Evolutionary conservation across 208 protist species (phyloP).

Genomic region (Leishmania amazonensis): DNA sequence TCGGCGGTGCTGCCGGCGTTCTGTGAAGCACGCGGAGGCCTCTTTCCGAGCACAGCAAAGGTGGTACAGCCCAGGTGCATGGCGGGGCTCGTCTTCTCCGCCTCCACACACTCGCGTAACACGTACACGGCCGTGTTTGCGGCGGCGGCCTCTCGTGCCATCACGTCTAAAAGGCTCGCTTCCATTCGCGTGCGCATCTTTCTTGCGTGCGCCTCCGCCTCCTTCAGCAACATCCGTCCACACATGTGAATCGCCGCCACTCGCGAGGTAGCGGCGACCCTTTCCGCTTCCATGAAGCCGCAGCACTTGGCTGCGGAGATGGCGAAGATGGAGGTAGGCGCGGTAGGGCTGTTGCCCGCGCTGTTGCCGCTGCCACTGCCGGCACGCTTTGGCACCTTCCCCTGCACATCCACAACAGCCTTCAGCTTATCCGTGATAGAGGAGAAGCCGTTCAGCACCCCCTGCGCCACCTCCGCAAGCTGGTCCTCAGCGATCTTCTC

Average conservation of each 20-base stretch:
- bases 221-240: constrained; percentile 25
- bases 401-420: constrained; percentile 28
- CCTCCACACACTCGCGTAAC: constrained; percentile 77
- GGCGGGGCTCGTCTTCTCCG: constrained; percentile 44
- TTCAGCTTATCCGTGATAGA: constrained; percentile 51
- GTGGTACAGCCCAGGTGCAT: constrained; percentile 89
- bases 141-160: constrained; percentile 52
- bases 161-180: constrained; percentile 36
- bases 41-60: constrained; percentile 43
- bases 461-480: constrained; percentile 51
- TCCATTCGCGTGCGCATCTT: constrained; percentile 32
- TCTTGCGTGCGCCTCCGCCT: constrained; percentile 32
- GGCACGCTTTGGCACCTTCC: constrained; percentile 47
- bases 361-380: constrained; percentile 10
- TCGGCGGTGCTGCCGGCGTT: not conserved
- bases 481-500: constrained; percentile 60
- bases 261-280: constrained; percentile 6
- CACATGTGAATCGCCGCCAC: constrained; percentile 20
- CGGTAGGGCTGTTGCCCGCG: not conserved
- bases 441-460: constrained; percentile 33
- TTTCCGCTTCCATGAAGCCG: constrained; percentile 36
- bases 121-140: constrained; percentile 88
- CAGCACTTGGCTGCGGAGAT: constrained; percentile 30
- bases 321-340: constrained; percentile 15
- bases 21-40: not conserved